A percentile compares a stretch with the other conserved stretches of the same genome.
phyloP scores from a whole-genome alignment of 371 early-diverging fungal species.

The Mortierella sp. region DNA sequence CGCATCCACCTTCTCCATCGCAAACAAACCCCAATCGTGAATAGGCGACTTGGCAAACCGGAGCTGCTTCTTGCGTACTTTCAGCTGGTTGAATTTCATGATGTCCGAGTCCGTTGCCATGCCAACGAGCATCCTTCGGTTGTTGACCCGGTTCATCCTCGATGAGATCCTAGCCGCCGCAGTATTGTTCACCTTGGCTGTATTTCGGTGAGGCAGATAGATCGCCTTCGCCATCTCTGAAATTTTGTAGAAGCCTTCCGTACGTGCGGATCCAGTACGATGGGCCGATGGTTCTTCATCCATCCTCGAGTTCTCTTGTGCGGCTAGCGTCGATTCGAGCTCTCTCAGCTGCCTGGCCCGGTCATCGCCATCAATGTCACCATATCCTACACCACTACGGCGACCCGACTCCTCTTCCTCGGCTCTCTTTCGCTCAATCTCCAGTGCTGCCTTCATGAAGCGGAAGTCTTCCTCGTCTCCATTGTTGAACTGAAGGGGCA shows the following conservation, averaged over 20 bases:
- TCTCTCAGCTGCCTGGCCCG: conserved; percentile 27
- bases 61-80: conserved; percentile 88
- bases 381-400: conserved; percentile 17
- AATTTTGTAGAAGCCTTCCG: conserved; percentile 78
- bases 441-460: conserved; percentile 63
- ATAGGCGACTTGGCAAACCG: conserved; percentile 91
- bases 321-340: conserved; percentile 15
- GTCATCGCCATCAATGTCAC: conserved; percentile 3
- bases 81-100: conserved; percentile 89
- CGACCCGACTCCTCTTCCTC: conserved; percentile 23
- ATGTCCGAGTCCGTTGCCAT: conserved; percentile 76
- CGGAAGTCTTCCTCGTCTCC: conserved; percentile 66
- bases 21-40: conserved; percentile 98
- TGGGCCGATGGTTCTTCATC: conserved; percentile 55
- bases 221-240: conserved; percentile 74
- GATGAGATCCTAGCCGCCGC: conserved; percentile 59
- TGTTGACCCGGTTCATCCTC: conserved; percentile 71
- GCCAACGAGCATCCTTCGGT: conserved; percentile 70
- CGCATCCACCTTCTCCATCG: conserved; percentile 89
- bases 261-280: conserved; percentile 84
- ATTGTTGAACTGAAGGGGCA: conserved; percentile 24
- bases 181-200: conserved; percentile 54
- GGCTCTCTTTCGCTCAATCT: conserved; percentile 47
- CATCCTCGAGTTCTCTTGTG: conserved; percentile 23
- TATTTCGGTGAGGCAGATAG: conserved; percentile 67